Conservation (phyloP, 164 flowering plant species). For the Litsea cubeba region DNA sequence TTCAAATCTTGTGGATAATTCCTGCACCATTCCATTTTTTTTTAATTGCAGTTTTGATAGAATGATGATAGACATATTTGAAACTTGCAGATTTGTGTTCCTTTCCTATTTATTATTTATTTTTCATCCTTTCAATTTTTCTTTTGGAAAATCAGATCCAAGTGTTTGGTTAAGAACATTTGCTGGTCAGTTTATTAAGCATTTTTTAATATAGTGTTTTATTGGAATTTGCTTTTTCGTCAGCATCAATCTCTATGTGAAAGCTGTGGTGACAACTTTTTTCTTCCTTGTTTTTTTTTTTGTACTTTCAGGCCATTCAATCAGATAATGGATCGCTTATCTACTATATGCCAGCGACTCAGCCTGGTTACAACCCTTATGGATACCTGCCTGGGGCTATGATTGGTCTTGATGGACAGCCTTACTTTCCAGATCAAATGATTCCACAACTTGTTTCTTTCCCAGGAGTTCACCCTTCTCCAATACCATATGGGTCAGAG, state of each 20-base stretch:
- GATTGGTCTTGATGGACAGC: conserved; percentile 40
- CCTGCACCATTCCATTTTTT: neutral
- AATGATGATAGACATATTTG: neutral
- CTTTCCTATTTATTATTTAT: neutral
- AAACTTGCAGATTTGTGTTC: neutral
- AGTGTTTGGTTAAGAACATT: neutral
- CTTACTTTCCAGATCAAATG: conserved; percentile 28
- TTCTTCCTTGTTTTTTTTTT: neutral
- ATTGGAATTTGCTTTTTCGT: neutral
- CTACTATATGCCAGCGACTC: conserved; percentile 41
- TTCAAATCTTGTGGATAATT: neutral
- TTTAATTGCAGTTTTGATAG: neutral
- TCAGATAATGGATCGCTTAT: conserved; percentile 46
- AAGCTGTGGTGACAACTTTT: neutral
- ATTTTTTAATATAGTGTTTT: neutral
- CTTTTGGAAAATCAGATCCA: neutral
- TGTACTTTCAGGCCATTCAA: conserved; percentile 34
- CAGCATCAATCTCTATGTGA: neutral
- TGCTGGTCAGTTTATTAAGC: neutral
- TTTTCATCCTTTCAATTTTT: neutral
- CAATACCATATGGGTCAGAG: conserved; percentile 40
- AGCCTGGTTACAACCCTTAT: conserved; percentile 36
- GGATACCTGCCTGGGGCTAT: conserved; percentile 30
- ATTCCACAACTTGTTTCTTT: conserved; percentile 30
- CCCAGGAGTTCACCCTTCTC: conserved; percentile 31